Evolutionary conservation across 176 grass and related monocot species (phyloP).

Genomic region (Carex scoparia): DNA sequence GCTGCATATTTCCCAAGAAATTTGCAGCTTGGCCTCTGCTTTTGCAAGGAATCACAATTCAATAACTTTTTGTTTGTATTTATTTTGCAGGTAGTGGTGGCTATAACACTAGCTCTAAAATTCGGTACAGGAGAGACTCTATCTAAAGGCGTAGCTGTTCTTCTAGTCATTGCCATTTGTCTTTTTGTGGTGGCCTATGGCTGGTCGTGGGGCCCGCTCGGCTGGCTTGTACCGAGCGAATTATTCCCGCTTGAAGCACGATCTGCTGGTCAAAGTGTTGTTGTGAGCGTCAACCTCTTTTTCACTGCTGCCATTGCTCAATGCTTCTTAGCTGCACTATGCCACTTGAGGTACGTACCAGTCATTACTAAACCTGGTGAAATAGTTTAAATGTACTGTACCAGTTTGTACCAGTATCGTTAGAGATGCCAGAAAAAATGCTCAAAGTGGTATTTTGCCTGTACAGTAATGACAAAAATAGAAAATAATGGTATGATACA

Average conservation of each 20-base stretch:
- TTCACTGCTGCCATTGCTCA: conserved; percentile 92
- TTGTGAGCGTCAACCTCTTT: conserved; percentile 97
- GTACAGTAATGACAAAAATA: not conserved
- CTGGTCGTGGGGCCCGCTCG: conserved; percentile 94
- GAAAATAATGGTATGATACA: not conserved
- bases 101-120: conserved; percentile 63
- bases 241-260: conserved; percentile 90
- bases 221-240: conserved; percentile 92
- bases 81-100: conserved; percentile 47
- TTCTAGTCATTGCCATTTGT: conserved; percentile 81
- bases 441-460: not conserved
- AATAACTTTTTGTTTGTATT: not conserved
- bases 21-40: not conserved
- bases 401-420: not conserved
- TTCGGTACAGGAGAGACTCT: conserved; percentile 58
- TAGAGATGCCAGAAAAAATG: not conserved
- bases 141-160: conserved; percentile 40
- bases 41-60: not conserved
- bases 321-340: conserved; percentile 92
- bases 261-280: conserved; percentile 91
- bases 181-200: conserved; percentile 83
- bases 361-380: not conserved
- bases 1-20: not conserved
- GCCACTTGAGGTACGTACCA: conserved; percentile 43
- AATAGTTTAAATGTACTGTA: not conserved